phyloP scores from a whole-genome alignment of 2,329 filamentous ascomycete genomes.

The Colletotrichum plurivorum region DNA sequence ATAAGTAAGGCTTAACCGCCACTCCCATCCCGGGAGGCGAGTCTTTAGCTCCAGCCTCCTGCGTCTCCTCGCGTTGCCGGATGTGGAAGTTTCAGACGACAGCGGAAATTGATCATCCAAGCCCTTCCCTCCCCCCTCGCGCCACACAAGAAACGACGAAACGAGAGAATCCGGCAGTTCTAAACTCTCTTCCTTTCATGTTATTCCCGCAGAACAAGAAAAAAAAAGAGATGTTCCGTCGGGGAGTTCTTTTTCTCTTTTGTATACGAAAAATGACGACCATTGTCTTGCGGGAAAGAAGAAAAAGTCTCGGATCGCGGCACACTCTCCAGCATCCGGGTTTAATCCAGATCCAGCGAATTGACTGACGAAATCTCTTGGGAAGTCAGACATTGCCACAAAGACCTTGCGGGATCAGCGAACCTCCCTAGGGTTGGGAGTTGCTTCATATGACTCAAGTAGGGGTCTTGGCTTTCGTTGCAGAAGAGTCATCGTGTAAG shows the following conservation, averaged over 20 bases:
- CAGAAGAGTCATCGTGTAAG: background rate
- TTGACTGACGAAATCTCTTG: background rate
- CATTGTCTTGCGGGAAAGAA: too few relatives aligned
- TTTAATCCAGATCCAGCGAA: too few relatives aligned
- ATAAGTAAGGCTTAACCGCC: background rate
- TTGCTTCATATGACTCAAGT: background rate
- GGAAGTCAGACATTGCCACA: background rate
- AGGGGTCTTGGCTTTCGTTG: background rate
- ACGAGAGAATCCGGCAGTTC: background rate
- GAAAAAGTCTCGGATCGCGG: background rate
- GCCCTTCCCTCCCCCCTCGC: too few relatives aligned
- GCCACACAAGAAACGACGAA: background rate
- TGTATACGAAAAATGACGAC: too few relatives aligned
- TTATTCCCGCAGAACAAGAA: background rate
- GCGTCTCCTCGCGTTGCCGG: background rate
- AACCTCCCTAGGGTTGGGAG: background rate
- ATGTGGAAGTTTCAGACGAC: slow-evolving; percentile 3
- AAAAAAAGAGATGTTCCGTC: too few relatives aligned
- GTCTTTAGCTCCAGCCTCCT: background rate
- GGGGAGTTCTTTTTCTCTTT: too few relatives aligned
- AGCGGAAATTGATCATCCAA: background rate
- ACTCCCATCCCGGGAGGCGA: background rate
- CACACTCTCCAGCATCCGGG: background rate
- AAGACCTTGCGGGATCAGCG: background rate
- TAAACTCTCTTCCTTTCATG: background rate